These are phyloP conservation scores for Solanum raphanifolium DNA, from an alignment of 257 asterid species.

Conservation along the genomic window DNA sequence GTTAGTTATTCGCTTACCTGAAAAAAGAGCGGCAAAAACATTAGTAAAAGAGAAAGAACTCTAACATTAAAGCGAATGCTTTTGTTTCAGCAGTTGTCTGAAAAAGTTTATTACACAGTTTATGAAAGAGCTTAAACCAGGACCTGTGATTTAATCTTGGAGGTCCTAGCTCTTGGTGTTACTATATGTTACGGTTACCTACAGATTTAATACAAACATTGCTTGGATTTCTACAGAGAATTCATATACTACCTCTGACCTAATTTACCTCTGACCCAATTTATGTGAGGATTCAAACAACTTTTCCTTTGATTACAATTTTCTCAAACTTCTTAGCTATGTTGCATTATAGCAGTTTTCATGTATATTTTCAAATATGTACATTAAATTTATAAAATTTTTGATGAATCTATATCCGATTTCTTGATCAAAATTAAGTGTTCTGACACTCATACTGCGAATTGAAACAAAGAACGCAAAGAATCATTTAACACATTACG, in stretches of 20 bases:
- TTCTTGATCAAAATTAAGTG: neutral
- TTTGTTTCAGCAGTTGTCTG: neutral
- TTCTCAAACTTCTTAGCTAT: neutral
- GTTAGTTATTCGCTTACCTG: neutral
- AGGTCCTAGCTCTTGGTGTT: neutral
- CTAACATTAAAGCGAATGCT: neutral
- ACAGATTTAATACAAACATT: neutral
- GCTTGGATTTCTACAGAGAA: neutral
- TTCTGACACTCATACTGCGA: neutral
- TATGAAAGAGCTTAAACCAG: slow-evolving; percentile 5
- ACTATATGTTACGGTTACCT: neutral
- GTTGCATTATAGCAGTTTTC: neutral
- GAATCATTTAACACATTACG: neutral
- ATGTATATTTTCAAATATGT: neutral
- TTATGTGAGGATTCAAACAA: neutral
- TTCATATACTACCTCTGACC: neutral
- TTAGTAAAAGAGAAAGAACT: neutral
- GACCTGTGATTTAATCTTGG: neutral
- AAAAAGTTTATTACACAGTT: neutral
- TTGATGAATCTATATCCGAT: neutral
- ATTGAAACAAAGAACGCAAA: neutral
- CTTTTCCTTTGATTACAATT: neutral
- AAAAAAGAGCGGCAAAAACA: neutral
- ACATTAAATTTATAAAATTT: neutral
- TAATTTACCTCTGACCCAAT: neutral